Percentiles rank a stretch among this genome's conserved stretches.
Conservation (phyloP, 2,329 filamentous ascomycete genomes). For the Trichoderma sp. region DNA sequence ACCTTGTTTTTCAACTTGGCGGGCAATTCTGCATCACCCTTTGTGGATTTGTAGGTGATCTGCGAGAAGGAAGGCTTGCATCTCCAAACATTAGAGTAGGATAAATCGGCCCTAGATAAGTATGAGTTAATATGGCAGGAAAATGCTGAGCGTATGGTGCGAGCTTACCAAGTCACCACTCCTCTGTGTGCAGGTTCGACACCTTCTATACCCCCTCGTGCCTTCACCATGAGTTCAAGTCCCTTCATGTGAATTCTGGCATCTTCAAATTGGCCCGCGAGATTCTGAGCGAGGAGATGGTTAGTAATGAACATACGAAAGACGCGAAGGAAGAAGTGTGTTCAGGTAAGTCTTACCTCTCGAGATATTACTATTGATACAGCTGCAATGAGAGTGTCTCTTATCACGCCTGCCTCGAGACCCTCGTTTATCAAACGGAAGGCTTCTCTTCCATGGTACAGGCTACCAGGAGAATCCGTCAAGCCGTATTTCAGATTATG, state of each 20-base stretch:
- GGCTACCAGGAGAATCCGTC: not conserved
- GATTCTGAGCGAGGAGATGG: not conserved
- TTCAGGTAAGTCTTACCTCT: not conserved
- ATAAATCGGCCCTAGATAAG: not conserved
- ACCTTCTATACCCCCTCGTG: conserved; percentile 1
- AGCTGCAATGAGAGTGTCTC: conserved; percentile 1
- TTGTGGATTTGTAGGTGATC: not conserved
- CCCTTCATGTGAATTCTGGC: conserved; percentile 9
- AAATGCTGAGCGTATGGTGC: too few relatives aligned
- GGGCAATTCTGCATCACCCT: not conserved
- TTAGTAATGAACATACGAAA: not conserved
- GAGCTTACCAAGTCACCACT: not conserved
- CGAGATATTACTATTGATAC: not conserved
- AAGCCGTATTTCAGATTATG: conserved; percentile 1
- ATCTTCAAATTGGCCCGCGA: not conserved
- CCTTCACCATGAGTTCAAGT: not conserved
- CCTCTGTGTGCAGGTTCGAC: not conserved
- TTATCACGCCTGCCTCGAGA: not conserved
- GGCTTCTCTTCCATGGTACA: conserved; percentile 9
- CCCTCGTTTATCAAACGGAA: conserved; percentile 1
- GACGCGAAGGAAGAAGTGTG: not conserved
- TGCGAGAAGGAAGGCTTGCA: not conserved
- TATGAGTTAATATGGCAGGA: not conserved
- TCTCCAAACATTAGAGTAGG: not conserved
- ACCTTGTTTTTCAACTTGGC: not conserved